phyloP scores from a whole-genome alignment of 2,329 filamentous ascomycete species.

The Pseudogymnoascus destructans region DNA sequence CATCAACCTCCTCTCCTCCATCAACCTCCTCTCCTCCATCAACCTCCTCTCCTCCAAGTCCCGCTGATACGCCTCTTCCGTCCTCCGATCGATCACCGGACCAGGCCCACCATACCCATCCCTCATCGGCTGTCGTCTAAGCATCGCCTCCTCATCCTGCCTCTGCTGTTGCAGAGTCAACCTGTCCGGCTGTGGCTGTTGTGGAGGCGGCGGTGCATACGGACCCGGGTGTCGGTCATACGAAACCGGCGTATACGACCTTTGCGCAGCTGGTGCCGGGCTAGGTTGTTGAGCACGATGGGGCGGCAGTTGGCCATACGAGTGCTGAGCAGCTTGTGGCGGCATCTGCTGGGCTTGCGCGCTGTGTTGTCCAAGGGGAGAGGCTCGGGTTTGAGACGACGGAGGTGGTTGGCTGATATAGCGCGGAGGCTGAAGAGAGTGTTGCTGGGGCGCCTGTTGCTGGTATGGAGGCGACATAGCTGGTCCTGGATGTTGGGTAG shows the following conservation, averaged over 20 bases:
- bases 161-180: not conserved
- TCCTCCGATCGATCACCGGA: not conserved
- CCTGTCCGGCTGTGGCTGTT: not conserved
- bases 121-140: not conserved
- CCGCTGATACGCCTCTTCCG: not conserved
- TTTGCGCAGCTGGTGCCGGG: not conserved
- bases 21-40: not conserved
- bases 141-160: not conserved
- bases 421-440: not conserved
- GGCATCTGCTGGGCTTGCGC: not conserved
- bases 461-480: not conserved
- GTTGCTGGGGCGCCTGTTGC: not conserved
- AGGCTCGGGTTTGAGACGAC: not conserved
- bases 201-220: not conserved
- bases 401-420: not conserved
- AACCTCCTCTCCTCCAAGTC: not conserved
- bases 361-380: not conserved
- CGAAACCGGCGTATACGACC: not conserved
- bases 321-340: not conserved
- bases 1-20: not conserved
- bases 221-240: not conserved
- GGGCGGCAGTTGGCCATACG: not conserved
- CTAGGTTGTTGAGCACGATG: not conserved
- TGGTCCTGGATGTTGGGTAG: not conserved
- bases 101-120: constrained; percentile 3